A percentile compares a stretch with the other conserved stretches of the same genome.
phyloP scores from a whole-genome alignment of 2,329 filamentous ascomycete species.

The Pseudogymnoascus sp. region DNA sequence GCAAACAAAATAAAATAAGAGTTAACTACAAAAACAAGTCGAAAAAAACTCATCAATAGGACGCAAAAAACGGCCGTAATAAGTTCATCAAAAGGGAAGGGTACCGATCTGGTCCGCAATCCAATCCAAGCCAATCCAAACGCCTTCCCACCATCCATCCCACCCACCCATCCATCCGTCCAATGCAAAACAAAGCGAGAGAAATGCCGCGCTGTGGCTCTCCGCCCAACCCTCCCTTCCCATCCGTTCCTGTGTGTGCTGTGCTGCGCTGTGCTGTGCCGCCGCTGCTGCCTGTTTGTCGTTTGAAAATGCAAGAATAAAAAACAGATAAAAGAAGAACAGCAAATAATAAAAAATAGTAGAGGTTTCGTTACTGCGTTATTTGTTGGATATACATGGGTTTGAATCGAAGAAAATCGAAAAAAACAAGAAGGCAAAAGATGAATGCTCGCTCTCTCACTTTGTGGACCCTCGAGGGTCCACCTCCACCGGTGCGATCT shows the following conservation, averaged over 20 bases:
- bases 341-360: neutral
- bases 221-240: neutral
- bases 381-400: slow-evolving; percentile 6
- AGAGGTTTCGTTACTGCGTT: neutral
- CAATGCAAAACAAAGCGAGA: slow-evolving; percentile 4
- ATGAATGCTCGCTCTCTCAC: neutral
- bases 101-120: slow-evolving; percentile 1
- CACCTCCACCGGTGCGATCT: neutral
- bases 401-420: slow-evolving; percentile 5
- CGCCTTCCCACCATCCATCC: neutral
- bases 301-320: slow-evolving; percentile 4
- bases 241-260: neutral
- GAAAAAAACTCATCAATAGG: slow-evolving; percentile 7
- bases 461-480: neutral
- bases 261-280: neutral
- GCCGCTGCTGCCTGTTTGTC: neutral
- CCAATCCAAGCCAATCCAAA: slow-evolving; percentile 2
- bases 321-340: neutral
- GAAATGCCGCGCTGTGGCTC: slow-evolving; percentile 1
- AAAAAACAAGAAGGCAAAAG: neutral
- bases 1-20: neutral
- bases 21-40: slow-evolving; percentile 5
- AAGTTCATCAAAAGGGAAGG: slow-evolving; percentile 3
- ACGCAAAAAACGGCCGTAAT: slow-evolving; percentile 2
- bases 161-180: neutral